A percentile compares a stretch with the other conserved stretches of the same genome.
phyloP scores from a whole-genome alignment of 345 rosid genomes.

The Dovyalis caffra region DNA sequence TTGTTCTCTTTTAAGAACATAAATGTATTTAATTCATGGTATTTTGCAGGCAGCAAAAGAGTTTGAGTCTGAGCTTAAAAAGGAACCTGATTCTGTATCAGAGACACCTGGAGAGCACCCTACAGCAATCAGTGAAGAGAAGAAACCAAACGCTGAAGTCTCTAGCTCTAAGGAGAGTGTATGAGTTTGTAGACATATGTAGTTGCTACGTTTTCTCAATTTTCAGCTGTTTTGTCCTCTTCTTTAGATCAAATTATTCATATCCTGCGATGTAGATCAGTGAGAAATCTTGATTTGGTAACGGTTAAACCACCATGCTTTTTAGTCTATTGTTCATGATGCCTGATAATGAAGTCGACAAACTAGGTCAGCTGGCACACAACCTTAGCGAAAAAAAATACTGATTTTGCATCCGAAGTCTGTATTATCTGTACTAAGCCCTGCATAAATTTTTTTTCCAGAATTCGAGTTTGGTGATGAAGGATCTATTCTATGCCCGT shows the following conservation, averaged over 20 bases:
- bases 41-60: conserved; percentile 89
- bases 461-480: not conserved
- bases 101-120: conserved; percentile 43
- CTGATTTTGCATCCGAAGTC: not conserved
- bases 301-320: not conserved
- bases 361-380: not conserved
- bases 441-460: not conserved
- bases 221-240: conserved; percentile 1
- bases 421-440: not conserved
- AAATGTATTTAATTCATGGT: not conserved
- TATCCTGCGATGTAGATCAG: conserved; percentile 20
- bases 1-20: not conserved
- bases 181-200: conserved; percentile 38
- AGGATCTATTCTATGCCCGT: no score
- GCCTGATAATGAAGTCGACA: not conserved
- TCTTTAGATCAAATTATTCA: conserved; percentile 20
- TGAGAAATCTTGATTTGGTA: not conserved
- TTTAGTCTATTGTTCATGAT: not conserved
- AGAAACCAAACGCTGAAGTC: conserved; percentile 44
- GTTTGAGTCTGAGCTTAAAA: conserved; percentile 91
- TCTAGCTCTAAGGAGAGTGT: conserved; percentile 69
- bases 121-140: conserved; percentile 40
- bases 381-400: no score
- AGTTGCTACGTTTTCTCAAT: conserved; percentile 6
- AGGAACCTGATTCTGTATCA: conserved; percentile 53